Percentiles rank a stretch among this genome's conserved stretches.
Evolutionary conservation across 2,329 filamentous ascomycete genomes (phyloP).

Genomic region (Trichoderma hamatum): DNA sequence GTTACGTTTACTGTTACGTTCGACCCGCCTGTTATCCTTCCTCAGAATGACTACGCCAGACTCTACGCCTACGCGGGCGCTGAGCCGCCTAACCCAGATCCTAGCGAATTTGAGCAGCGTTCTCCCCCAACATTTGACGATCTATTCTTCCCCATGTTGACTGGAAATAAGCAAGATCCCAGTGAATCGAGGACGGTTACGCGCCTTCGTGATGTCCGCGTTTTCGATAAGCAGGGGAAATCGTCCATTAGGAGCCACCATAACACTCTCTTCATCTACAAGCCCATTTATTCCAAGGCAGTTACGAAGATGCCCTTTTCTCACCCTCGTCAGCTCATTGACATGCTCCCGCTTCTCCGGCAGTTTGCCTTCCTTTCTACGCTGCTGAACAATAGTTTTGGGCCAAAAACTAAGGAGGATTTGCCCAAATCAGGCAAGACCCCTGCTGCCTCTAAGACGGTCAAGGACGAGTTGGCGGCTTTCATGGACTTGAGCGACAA

Average conservation of each 20-base stretch:
- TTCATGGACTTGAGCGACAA: conserved; percentile 35
- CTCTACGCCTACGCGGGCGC: conserved; percentile 62
- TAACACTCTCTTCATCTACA: conserved; percentile 70
- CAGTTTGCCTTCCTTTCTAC: conserved; percentile 74
- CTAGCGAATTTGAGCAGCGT: conserved; percentile 39
- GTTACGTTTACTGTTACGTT: conserved; percentile 76
- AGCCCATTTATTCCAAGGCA: conserved; percentile 70
- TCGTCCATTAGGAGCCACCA: conserved; percentile 46
- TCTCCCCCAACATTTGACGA: conserved; percentile 58
- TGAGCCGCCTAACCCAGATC: conserved; percentile 42
- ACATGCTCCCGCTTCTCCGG: conserved; percentile 71
- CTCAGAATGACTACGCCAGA: conserved; percentile 64
- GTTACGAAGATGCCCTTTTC: conserved; percentile 73
- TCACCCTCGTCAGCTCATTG: conserved; percentile 75
- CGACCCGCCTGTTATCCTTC: conserved; percentile 72
- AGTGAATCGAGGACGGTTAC: conserved; percentile 61
- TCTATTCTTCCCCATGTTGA: conserved; percentile 58
- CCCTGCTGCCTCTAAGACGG: conserved; percentile 33
- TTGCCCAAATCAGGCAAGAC: not conserved
- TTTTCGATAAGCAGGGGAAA: conserved; percentile 41
- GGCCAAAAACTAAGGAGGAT: conserved; percentile 38
- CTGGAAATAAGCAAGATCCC: conserved; percentile 54
- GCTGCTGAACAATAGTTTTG: conserved; percentile 66
- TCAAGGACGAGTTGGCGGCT: conserved; percentile 39
- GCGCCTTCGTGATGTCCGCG: conserved; percentile 51